Conservation (phyloP, 1,139 yeast genomes). For the Chernovozyma aurita region DNA sequence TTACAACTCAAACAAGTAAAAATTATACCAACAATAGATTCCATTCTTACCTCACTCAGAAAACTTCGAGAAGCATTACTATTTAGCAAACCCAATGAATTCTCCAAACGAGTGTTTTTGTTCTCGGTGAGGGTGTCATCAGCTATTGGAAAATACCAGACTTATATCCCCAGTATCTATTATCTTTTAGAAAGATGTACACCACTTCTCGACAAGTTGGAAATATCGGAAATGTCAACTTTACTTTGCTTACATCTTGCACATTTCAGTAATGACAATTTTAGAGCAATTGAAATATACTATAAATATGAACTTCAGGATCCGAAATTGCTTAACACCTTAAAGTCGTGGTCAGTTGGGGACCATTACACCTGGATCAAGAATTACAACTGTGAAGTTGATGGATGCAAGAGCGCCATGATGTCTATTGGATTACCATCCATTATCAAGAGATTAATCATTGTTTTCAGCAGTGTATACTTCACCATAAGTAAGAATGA, state of each 20-base stretch:
- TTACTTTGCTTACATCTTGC: slow-evolving; percentile 43
- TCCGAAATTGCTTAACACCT: slow-evolving; percentile 17
- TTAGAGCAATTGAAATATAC: slow-evolving; percentile 30
- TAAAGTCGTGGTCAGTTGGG: slow-evolving; percentile 31
- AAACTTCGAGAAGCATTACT: slow-evolving; percentile 56
- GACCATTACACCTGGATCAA: slow-evolving; percentile 43
- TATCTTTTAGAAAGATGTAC: slow-evolving; percentile 26
- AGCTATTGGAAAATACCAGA: slow-evolving; percentile 48
- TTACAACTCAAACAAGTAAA: neutral
- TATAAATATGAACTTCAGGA: slow-evolving; percentile 24
- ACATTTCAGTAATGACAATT: slow-evolving; percentile 39
- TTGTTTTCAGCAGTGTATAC: slow-evolving; percentile 31
- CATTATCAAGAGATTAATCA: slow-evolving; percentile 27
- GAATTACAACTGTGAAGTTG: slow-evolving; percentile 27
- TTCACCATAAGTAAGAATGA: slow-evolving; percentile 23
- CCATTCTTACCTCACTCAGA: slow-evolving; percentile 27
- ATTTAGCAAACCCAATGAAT: slow-evolving; percentile 29
- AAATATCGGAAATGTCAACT: slow-evolving; percentile 35
- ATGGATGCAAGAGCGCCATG: slow-evolving; percentile 24
- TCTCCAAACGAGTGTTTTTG: slow-evolving; percentile 44
- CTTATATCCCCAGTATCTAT: slow-evolving; percentile 51
- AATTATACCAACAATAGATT: slow-evolving; percentile 16
- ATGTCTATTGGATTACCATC: slow-evolving; percentile 39
- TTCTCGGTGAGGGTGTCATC: slow-evolving; percentile 47
- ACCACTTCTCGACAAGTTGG: slow-evolving; percentile 21